Percentiles rank a stretch among this genome's conserved stretches.
phyloP scores from a whole-genome alignment of 176 grass and related monocot genomes.

The Areca catechu region DNA sequence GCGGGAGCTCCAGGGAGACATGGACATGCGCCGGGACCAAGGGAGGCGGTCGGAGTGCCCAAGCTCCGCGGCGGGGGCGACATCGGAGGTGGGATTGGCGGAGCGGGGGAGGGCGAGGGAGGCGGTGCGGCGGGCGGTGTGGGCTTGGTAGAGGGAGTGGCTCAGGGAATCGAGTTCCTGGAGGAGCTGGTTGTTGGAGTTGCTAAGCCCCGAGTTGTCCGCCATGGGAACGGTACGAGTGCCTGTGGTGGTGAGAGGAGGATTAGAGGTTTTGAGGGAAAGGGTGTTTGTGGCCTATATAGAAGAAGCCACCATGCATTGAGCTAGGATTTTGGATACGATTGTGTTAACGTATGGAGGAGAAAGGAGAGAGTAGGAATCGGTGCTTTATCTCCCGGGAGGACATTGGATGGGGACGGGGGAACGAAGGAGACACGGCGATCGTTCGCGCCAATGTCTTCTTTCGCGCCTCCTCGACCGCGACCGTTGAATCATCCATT shows the following conservation, averaged over 20 bases:
- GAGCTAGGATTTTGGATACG: conserved; percentile 6
- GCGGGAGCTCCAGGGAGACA: conserved; percentile 68
- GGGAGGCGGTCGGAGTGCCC: conserved; percentile 16
- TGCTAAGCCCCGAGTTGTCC: conserved; percentile 6
- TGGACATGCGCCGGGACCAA: conserved; percentile 55
- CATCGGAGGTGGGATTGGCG: background rate
- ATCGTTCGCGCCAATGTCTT: too few species aligned
- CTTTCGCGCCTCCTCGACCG: too few species aligned
- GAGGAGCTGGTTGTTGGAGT: conserved; percentile 49
- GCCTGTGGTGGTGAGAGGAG: background rate
- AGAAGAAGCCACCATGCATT: background rate
- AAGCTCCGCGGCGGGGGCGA: background rate
- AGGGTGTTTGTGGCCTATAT: conserved; percentile 12
- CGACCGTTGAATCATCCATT: too few species aligned
- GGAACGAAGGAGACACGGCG: too few species aligned
- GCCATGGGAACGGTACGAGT: conserved; percentile 31
- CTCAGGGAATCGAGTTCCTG: conserved; percentile 80
- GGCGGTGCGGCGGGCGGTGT: conserved; percentile 48
- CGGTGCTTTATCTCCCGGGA: background rate
- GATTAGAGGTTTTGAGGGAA: background rate
- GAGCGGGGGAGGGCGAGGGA: conserved; percentile 60
- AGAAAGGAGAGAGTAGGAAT: background rate
- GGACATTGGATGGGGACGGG: too few species aligned
- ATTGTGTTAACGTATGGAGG: background rate
- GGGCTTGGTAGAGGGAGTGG: conserved; percentile 75